phyloP scores from a whole-genome alignment of 495 filamentous ascomycete species.

The Parachaetomium inaequale region DNA sequence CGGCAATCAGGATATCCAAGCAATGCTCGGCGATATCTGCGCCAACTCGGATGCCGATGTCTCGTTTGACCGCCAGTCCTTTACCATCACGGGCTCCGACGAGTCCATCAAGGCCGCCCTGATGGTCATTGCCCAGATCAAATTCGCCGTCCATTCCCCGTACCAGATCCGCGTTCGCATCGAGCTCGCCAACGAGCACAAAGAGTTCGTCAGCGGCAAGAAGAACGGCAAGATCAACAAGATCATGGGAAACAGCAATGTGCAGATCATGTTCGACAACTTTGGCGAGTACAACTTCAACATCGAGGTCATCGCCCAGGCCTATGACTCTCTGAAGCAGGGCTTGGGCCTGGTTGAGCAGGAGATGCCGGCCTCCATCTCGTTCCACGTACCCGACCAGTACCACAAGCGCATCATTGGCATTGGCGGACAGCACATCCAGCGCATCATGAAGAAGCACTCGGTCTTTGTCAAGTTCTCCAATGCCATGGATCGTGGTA shows the following conservation, averaged over 20 bases:
- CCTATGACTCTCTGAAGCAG: slow-evolving; percentile 87
- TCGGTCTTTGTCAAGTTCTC: slow-evolving; percentile 99
- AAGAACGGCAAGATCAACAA: slow-evolving; percentile 99
- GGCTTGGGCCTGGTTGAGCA: slow-evolving; percentile 92
- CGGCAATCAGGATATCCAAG: slow-evolving; percentile 68
- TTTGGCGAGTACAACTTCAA: slow-evolving; percentile 99
- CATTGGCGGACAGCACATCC: slow-evolving; percentile 96
- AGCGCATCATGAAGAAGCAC: slow-evolving; percentile 99
- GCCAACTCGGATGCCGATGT: slow-evolving; percentile 94
- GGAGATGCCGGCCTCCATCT: slow-evolving; percentile 98
- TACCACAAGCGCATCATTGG: slow-evolving; percentile 99
- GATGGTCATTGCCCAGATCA: slow-evolving; percentile 86
- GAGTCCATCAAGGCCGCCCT: slow-evolving; percentile 92
- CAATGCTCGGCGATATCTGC: slow-evolving; percentile 93
- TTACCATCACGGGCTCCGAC: slow-evolving; percentile 91
- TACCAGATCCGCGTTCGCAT: slow-evolving; percentile 97
- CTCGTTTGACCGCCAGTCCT: slow-evolving; percentile 87
- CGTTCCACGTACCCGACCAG: slow-evolving; percentile 98
- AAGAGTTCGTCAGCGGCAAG: slow-evolving; percentile 98
- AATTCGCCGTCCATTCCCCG: slow-evolving; percentile 79
- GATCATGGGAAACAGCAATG: slow-evolving; percentile 98
- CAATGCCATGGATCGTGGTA: slow-evolving; percentile 93
- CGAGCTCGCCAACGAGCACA: slow-evolving; percentile 97
- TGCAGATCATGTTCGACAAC: slow-evolving; percentile 97
- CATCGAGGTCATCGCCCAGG: slow-evolving; percentile 89